Evolutionary conservation across 2,329 filamentous ascomycete genomes (phyloP).

Genomic region (Colletotrichum lentis): DNA sequence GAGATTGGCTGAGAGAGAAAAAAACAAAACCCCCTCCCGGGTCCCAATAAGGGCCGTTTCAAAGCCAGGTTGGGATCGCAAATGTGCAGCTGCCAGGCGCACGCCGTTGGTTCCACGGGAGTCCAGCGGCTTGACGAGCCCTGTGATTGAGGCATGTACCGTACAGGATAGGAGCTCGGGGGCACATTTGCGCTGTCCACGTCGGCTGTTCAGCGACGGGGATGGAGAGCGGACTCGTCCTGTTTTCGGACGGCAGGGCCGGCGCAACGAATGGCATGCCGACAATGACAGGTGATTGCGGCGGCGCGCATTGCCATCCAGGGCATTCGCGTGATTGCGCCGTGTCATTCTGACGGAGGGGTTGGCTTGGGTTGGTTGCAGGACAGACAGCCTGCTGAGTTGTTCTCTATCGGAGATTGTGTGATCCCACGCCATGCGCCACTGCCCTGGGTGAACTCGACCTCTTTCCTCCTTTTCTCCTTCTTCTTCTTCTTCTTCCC

Average conservation of each 20-base stretch:
- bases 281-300: slow-evolving; percentile 8
- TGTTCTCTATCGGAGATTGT: background rate
- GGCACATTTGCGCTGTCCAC: background rate
- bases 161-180: slow-evolving; percentile 7
- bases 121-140: slow-evolving; percentile 2
- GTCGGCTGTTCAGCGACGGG: background rate
- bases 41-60: slow-evolving; percentile 15
- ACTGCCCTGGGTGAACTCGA: background rate
- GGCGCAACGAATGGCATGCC: slow-evolving; percentile 7
- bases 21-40: too few relatives aligned
- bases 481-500: background rate
- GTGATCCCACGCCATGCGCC: background rate
- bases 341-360: too few relatives aligned
- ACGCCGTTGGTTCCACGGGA: background rate
- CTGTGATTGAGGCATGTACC: background rate
- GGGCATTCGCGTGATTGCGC: too few relatives aligned
- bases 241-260: slow-evolving; percentile 11
- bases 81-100: slow-evolving; percentile 8
- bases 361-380: too few relatives aligned
- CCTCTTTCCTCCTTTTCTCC: background rate
- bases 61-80: slow-evolving; percentile 15
- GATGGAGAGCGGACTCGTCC: slow-evolving; percentile 9
- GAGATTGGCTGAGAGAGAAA: background rate
- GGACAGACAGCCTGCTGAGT: too few relatives aligned
- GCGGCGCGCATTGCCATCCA: background rate